Evolutionary conservation across 768 basidiomycete genomes (phyloP).

Genomic region (Lactarius sp.): DNA sequence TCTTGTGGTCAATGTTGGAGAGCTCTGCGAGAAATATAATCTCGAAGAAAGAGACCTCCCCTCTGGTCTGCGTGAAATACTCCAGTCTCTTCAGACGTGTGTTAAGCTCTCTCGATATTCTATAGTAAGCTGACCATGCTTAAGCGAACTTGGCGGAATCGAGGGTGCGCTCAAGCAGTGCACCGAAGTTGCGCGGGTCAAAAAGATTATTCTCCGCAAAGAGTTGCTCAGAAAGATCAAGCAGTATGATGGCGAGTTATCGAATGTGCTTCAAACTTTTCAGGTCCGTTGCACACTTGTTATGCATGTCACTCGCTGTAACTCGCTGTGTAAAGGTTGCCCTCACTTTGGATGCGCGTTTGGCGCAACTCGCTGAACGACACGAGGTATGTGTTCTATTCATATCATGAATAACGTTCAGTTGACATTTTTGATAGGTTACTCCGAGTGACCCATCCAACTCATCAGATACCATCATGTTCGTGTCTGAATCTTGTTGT

Average conservation of each 20-base stretch:
- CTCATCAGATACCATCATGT: background rate
- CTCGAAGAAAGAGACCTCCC: background rate
- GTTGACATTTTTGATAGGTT: background rate
- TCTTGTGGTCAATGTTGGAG: background rate
- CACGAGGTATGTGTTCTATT: background rate
- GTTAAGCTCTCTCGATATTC: background rate
- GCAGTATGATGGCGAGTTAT: conserved; percentile 3
- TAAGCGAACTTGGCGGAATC: conserved; percentile 5
- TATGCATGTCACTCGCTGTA: background rate
- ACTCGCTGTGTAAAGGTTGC: background rate
- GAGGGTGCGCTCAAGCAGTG: background rate
- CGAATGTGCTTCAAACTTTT: background rate
- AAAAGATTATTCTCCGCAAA: background rate
- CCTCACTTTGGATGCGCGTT: background rate
- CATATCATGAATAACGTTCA: background rate
- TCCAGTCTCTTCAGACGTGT: background rate
- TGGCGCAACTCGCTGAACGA: background rate
- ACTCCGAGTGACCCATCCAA: background rate
- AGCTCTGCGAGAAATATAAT: background rate
- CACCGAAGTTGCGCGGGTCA: background rate
- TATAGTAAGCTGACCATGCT: background rate
- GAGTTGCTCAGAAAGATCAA: conserved; percentile 6
- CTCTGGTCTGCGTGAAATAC: background rate
- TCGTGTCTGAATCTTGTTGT: background rate
- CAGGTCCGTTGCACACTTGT: background rate